A percentile compares a stretch with the other conserved stretches of the same genome.
These are phyloP conservation scores for Gracilaria domingensis DNA, from an alignment of 23 red algal genomes.

Conservation along the genomic window DNA sequence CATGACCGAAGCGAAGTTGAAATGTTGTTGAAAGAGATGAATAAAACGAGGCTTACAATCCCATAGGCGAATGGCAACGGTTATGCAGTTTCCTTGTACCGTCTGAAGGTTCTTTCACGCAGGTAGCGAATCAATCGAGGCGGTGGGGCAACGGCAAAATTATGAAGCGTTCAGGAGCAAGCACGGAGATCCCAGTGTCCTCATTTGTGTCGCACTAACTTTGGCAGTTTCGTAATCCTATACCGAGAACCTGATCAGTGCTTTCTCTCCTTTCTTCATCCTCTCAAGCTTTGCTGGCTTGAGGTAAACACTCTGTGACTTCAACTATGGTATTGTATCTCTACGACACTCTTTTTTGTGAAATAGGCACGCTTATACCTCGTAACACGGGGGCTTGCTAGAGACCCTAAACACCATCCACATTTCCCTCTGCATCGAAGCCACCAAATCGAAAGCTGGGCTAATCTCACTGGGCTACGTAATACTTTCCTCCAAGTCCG, in stretches of 20 bases:
- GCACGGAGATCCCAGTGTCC: background rate
- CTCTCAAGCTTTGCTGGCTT: background rate
- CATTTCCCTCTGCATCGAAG: no score
- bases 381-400: no score
- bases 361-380: no score
- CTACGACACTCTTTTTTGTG: no score
- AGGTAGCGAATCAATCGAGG: background rate
- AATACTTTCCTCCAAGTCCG: no score
- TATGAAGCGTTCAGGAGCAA: background rate
- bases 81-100: background rate
- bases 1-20: constrained; percentile 43
- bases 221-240: background rate
- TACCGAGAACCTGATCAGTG: background rate
- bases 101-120: background rate
- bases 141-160: background rate
- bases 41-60: constrained; percentile 42
- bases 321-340: background rate
- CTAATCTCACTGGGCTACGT: no score
- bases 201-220: background rate
- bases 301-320: background rate
- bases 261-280: background rate
- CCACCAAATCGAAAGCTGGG: no score
- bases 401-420: no score
- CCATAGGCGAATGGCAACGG: background rate
- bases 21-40: constrained; percentile 7